phyloP scores from a whole-genome alignment of 176 grass and related monocot species.

The Oryza officinalis region DNA sequence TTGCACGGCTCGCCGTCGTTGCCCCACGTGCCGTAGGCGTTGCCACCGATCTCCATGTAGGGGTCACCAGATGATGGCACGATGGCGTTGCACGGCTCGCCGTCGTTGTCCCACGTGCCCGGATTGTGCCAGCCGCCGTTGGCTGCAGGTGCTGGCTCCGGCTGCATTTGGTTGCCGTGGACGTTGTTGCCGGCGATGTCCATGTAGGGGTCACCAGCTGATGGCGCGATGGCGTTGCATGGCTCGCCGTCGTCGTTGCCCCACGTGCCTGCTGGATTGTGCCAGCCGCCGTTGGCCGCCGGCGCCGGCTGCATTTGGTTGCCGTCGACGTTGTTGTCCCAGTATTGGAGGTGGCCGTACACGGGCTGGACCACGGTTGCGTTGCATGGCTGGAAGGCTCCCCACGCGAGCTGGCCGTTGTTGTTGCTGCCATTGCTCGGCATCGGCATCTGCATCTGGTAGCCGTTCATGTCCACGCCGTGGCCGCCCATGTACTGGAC shows the following conservation, averaged over 20 bases:
- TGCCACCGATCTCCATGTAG: background rate
- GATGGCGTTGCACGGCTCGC: conserved; percentile 12
- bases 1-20: conserved; percentile 1
- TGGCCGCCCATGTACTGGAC: background rate
- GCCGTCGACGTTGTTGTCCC: background rate
- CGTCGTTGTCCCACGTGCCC: background rate
- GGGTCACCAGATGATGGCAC: background rate
- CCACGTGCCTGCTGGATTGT: background rate
- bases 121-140: background rate
- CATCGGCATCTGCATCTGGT: conserved; percentile 17
- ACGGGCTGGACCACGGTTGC: background rate
- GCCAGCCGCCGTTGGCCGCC: background rate
- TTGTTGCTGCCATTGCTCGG: background rate
- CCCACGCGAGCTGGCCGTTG: background rate
- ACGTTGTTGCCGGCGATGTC: background rate
- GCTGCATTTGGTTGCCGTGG: background rate
- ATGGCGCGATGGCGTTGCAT: conserved; percentile 3
- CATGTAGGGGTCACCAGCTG: background rate
- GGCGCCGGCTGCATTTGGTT: background rate
- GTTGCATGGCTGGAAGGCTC: background rate
- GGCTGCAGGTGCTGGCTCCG: background rate
- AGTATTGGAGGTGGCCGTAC: background rate
- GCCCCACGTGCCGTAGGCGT: background rate
- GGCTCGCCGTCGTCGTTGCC: background rate
- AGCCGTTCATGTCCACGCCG: background rate